Conservation (phyloP, 2,329 filamentous ascomycete genomes). For the Sphaceloma murrayae region DNA sequence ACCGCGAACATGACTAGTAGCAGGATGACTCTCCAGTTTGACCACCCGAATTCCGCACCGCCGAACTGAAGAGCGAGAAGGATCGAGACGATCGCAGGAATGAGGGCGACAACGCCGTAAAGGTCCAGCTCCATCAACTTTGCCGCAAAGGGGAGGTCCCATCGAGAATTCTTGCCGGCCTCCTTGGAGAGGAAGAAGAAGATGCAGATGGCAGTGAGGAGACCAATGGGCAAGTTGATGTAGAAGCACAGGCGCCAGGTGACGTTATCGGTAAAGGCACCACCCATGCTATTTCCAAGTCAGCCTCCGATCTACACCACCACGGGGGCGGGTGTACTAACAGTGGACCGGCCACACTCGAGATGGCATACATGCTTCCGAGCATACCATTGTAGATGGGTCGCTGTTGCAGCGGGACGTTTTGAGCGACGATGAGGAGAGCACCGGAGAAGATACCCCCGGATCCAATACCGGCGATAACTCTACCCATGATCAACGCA, state of each 20-base stretch:
- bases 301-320: neutral
- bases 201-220: slow-evolving; percentile 28
- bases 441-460: slow-evolving; percentile 44
- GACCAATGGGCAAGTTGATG: slow-evolving; percentile 47
- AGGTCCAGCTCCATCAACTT: slow-evolving; percentile 39
- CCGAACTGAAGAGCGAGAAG: slow-evolving; percentile 38
- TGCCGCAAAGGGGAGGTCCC: slow-evolving; percentile 18
- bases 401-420: slow-evolving; percentile 37
- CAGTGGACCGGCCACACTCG: slow-evolving; percentile 40
- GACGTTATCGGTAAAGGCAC: slow-evolving; percentile 31
- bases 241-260: slow-evolving; percentile 38
- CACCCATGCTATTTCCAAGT: slow-evolving; percentile 24
- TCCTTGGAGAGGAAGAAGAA: slow-evolving; percentile 33
- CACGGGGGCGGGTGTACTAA: slow-evolving; percentile 19
- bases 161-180: slow-evolving; percentile 28
- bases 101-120: slow-evolving; percentile 39
- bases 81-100: slow-evolving; percentile 39
- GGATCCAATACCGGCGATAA: slow-evolving; percentile 41
- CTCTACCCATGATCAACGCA: slow-evolving; percentile 44
- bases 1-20: slow-evolving; percentile 26
- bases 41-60: slow-evolving; percentile 28
- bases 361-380: slow-evolving; percentile 42
- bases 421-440: slow-evolving; percentile 38
- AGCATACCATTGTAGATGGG: slow-evolving; percentile 39
- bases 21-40: slow-evolving; percentile 26